A percentile compares a stretch with the other conserved stretches of the same genome.
These are phyloP conservation scores for Dictyostelium intermedium DNA, from an alignment of 78 protist species.

Conservation along the genomic window DNA sequence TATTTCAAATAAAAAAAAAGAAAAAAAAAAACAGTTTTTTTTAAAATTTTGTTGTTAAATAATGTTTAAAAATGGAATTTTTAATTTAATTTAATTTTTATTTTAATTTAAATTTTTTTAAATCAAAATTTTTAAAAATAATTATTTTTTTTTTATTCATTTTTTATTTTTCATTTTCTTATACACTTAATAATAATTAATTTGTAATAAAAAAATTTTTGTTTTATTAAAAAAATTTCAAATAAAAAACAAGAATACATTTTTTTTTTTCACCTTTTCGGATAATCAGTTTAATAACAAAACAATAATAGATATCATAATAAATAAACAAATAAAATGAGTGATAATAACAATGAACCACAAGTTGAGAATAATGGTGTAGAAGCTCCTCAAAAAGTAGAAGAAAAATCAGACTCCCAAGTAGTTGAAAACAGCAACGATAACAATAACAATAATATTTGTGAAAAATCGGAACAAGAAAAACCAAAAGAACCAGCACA, in stretches of 20 bases:
- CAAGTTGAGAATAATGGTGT: not conserved
- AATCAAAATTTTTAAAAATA: too few species aligned
- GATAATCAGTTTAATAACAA: not conserved
- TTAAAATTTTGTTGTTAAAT: too few species aligned
- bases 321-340: not conserved
- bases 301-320: too few species aligned
- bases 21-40: not conserved
- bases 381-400: not conserved
- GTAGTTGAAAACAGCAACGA: not conserved
- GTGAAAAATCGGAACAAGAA: not conserved
- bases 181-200: too few species aligned
- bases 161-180: too few species aligned
- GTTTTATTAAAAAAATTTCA: too few species aligned
- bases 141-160: too few species aligned
- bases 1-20: not conserved
- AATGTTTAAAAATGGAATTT: too few species aligned
- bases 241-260: not conserved
- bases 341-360: not conserved
- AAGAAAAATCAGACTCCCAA: not conserved
- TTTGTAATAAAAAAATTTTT: not conserved
- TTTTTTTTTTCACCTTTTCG: not conserved
- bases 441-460: not conserved
- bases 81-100: too few species aligned
- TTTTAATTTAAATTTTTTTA: too few species aligned
- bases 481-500: not conserved